Percentiles rank a stretch among this genome's conserved stretches.
These are phyloP conservation scores for Bassia scoparia DNA, from an alignment of 148 eudicot species.

Conservation along the genomic window DNA sequence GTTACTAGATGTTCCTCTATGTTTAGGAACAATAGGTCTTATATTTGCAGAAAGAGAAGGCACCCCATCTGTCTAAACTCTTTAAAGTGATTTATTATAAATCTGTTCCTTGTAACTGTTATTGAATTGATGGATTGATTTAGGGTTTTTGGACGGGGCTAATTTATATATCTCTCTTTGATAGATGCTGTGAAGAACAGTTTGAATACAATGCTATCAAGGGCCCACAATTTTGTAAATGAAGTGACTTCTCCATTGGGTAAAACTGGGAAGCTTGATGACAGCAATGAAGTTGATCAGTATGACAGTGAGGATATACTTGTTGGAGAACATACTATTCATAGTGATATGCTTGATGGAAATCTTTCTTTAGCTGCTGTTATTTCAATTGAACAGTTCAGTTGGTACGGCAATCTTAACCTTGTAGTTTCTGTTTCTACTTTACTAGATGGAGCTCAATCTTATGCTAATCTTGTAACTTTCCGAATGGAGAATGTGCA, in stretches of 20 bases:
- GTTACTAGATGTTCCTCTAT: not conserved
- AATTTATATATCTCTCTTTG: slow-evolving; percentile 18
- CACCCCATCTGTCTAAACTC: not conserved
- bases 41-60: not conserved
- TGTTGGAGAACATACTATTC: slow-evolving; percentile 62
- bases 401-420: slow-evolving; percentile 50
- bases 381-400: slow-evolving; percentile 81
- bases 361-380: slow-evolving; percentile 69
- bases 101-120: not conserved
- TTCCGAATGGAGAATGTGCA: not conserved
- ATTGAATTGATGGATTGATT: not conserved
- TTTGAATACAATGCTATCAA: slow-evolving; percentile 59
- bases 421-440: slow-evolving; percentile 2
- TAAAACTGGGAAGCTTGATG: slow-evolving; percentile 55
- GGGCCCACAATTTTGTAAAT: slow-evolving; percentile 61
- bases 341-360: slow-evolving; percentile 53
- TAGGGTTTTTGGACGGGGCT: slow-evolving; percentile 7
- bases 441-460: not conserved
- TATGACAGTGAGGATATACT: slow-evolving; percentile 58
- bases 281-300: slow-evolving; percentile 32
- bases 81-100: no score
- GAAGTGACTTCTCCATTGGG: slow-evolving; percentile 69
- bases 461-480: not conserved
- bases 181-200: slow-evolving; percentile 71
- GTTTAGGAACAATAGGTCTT: not conserved